phyloP scores from a whole-genome alignment of 2,329 filamentous ascomycete species.

The Trichoderma polysporum region DNA sequence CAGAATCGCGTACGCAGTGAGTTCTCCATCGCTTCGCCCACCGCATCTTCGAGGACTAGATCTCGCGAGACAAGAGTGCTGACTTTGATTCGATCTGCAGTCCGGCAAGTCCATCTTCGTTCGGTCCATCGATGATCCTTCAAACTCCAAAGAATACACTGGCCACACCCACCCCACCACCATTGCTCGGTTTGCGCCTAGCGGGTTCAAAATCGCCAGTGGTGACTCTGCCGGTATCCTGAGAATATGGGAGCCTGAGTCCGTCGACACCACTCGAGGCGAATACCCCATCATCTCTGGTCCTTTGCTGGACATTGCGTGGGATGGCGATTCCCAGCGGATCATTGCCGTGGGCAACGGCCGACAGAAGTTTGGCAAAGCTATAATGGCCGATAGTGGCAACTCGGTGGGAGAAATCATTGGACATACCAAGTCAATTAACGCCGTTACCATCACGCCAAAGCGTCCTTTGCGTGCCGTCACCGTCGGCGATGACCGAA shows the following conservation, averaged over 20 bases:
- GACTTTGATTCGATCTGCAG: slow-evolving; percentile 43
- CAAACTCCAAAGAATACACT: slow-evolving; percentile 84
- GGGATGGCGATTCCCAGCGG: slow-evolving; percentile 95
- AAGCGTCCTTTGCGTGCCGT: slow-evolving; percentile 88
- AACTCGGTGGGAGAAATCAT: slow-evolving; percentile 94
- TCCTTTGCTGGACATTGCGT: slow-evolving; percentile 92
- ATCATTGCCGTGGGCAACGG: slow-evolving; percentile 96
- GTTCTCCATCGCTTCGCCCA: slow-evolving; percentile 32
- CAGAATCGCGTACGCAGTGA: slow-evolving; percentile 86
- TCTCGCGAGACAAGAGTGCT: neutral
- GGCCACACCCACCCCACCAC: slow-evolving; percentile 86
- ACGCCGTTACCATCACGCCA: slow-evolving; percentile 84
- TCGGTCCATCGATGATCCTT: slow-evolving; percentile 87
- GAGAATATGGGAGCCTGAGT: slow-evolving; percentile 88
- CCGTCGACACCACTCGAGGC: slow-evolving; percentile 81
- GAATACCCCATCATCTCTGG: slow-evolving; percentile 95
- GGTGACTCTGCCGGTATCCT: slow-evolving; percentile 84
- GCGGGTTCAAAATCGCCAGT: slow-evolving; percentile 90
- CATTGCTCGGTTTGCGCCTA: slow-evolving; percentile 90
- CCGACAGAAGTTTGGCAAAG: slow-evolving; percentile 89
- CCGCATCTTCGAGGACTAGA: neutral
- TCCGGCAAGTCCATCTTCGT: slow-evolving; percentile 97
- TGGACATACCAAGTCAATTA: slow-evolving; percentile 88
- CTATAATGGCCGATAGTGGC: slow-evolving; percentile 91
- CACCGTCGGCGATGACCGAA: slow-evolving; percentile 87